Base-by-base conservation (phyloP, 768 basidiomycete genomes). In the Termitomyces sp. region DNA sequence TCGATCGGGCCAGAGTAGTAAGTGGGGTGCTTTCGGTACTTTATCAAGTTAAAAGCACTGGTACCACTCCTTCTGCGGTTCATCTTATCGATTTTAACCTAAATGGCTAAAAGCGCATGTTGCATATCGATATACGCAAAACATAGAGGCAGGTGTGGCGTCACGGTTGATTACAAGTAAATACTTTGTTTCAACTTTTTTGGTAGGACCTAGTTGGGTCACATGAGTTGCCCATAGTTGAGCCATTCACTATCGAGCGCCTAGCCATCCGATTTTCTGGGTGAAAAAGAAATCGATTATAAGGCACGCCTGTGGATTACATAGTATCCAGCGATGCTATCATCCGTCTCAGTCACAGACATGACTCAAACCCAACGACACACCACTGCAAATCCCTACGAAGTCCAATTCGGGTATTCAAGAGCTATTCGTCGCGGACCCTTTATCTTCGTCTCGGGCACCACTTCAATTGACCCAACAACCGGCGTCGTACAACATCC, bases 381-480 rank as follows among this genome's bases (percentile, higher is more conserved):
- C 55, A 62, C 62, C 61, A 82, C 78, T 7, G 42, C 64, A 6
- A 82, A 82, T 65, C 80, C 81, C 5, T 84, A 79, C 65, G 81
- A 84, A 63, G 62, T 64, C 15, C 62, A 72, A 56, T 82, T 81
- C 57, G 81, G 81, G 0, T 82, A 81, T 66, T 81, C 79, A 31
- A 70, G 81, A 58, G 81, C 80, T 7, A 72, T 81, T 28, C 77
- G 79, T 15, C 73, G 76, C 54, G 82, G 82, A 0, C 76, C 78
- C 5, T 79, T 76, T 70, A 76, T 82, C 63, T 78, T 78, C 65
- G 75, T 82, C 33, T 81, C 81, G 10, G 81, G 81, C 4, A 82
- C 81, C 16, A 81, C 81, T 2, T 75, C 80, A 33, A 72, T 78
- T 67, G 75, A 77, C 57, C 69, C 76, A 18, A 55, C 63, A 18